Percentiles rank a stretch among this genome's conserved stretches.
These are phyloP conservation scores for Kwoniella botswanensis DNA, from an alignment of 768 basidiomycete species.

Conservation along the genomic window DNA sequence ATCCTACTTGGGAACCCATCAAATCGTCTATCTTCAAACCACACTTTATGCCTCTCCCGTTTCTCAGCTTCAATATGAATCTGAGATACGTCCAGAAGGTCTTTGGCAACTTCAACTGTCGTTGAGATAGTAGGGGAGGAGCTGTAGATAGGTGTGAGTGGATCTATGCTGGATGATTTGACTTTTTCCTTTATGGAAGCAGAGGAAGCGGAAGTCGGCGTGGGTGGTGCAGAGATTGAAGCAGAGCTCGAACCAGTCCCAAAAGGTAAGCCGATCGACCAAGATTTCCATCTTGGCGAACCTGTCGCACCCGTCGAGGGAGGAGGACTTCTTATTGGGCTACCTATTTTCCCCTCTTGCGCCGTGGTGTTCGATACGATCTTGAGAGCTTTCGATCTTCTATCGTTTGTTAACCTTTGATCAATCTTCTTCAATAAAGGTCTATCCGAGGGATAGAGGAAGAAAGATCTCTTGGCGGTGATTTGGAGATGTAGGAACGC, in stretches of 20 bases:
- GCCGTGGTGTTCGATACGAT: constrained; percentile 26
- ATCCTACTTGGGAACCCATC: constrained; percentile 96
- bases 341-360: neutral
- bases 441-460: constrained; percentile 84
- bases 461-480: constrained; percentile 70
- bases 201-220: neutral
- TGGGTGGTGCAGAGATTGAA: neutral
- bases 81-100: constrained; percentile 23
- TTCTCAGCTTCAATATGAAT: constrained; percentile 32
- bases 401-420: constrained; percentile 58
- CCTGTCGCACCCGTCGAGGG: neutral
- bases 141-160: neutral
- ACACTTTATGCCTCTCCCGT: constrained; percentile 65
- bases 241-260: neutral
- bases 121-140: constrained; percentile 1
- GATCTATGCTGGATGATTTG: too few relatives aligned
- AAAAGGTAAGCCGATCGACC: constrained; percentile 30
- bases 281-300: constrained; percentile 29
- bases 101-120: constrained; percentile 33
- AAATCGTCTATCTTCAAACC: constrained; percentile 92
- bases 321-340: neutral
- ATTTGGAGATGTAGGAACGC: constrained; percentile 89
- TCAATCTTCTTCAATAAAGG: constrained; percentile 75
- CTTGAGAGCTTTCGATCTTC: constrained; percentile 46
- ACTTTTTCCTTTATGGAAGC: neutral